Conservation (phyloP, 2,329 filamentous ascomycete species). For the Nigrospora oryzae region DNA sequence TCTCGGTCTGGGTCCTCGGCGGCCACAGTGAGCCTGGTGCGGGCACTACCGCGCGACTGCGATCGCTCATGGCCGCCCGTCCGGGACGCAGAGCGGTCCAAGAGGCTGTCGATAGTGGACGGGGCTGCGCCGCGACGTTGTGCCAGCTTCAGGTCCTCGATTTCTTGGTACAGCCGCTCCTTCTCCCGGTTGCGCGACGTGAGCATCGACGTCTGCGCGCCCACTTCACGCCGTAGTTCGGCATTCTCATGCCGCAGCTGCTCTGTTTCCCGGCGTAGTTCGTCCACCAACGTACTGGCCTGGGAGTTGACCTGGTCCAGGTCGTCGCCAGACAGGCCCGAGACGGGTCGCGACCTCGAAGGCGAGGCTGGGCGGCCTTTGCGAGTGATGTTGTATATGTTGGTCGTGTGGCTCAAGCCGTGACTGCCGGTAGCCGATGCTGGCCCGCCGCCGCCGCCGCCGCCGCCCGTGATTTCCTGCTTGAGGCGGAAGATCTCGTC, state of each 20-base stretch:
- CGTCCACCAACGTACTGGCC: conserved; percentile 65
- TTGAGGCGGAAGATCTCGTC: conserved; percentile 75
- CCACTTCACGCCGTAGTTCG: conserved; percentile 82
- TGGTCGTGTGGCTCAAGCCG: conserved; percentile 49
- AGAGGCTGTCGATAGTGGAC: conserved; percentile 75
- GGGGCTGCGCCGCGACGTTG: conserved; percentile 61
- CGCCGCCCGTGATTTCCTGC: conserved; percentile 38
- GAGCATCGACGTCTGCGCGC: conserved; percentile 94
- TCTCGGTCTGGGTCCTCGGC: conserved; percentile 74
- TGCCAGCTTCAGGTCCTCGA: conserved; percentile 89
- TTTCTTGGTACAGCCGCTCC: conserved; percentile 90
- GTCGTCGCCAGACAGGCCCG: conserved; percentile 41
- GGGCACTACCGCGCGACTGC: conserved; percentile 64
- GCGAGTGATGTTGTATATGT: conserved; percentile 57
- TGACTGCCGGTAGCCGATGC: conserved; percentile 7
- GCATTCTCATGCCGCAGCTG: conserved; percentile 87
- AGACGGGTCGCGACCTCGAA: conserved; percentile 40
- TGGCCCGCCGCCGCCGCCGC: conserved; percentile 11
- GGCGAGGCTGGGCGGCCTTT: conserved; percentile 35
- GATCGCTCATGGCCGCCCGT: conserved; percentile 62
- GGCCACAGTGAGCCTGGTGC: conserved; percentile 51
- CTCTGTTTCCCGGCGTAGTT: conserved; percentile 59
- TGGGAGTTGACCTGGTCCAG: conserved; percentile 42
- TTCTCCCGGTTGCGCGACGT: conserved; percentile 94
- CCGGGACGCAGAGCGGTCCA: conserved; percentile 89